Conservation (phyloP, 2,329 filamentous ascomycete genomes). For the Neonectria coccinea region DNA sequence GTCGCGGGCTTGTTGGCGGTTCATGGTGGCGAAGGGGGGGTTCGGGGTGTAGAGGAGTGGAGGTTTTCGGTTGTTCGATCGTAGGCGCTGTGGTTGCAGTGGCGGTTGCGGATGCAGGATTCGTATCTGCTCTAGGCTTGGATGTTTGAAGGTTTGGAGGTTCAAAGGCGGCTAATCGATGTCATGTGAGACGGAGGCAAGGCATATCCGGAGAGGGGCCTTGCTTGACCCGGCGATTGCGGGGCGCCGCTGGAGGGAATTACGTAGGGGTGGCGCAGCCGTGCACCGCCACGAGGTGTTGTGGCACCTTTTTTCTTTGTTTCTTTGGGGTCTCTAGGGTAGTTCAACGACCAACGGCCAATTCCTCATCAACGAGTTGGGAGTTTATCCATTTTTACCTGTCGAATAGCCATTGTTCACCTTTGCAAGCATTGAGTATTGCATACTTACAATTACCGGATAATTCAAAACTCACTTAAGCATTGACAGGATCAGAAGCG, state of each 20-base stretch:
- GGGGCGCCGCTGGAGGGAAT: constrained; percentile 20
- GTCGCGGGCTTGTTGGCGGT: constrained; percentile 69
- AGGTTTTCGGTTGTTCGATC: neutral
- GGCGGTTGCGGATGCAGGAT: neutral
- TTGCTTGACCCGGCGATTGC: constrained; percentile 11
- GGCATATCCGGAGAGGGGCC: constrained; percentile 9
- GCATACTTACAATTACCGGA: neutral
- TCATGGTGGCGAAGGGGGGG: constrained; percentile 56
- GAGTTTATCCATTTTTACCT: neutral
- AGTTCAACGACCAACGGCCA: neutral
- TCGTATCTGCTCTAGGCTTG: neutral
- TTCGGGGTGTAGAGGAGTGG: neutral
- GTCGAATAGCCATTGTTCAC: neutral
- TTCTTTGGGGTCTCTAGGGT: neutral
- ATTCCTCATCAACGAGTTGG: neutral
- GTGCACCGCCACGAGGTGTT: constrained; percentile 15
- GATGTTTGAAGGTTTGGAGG: constrained; percentile 5
- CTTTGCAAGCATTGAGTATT: neutral
- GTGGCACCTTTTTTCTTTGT: neutral
- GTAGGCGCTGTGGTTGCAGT: neutral
- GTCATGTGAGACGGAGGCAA: constrained; percentile 41
- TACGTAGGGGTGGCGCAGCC: constrained; percentile 16
- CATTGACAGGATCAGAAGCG: too few relatives aligned
- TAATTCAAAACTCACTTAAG: too few relatives aligned
- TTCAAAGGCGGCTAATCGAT: constrained; percentile 26